Conservation (phyloP, 164 flowering plant genomes). For the Nelumbo lutea region DNA sequence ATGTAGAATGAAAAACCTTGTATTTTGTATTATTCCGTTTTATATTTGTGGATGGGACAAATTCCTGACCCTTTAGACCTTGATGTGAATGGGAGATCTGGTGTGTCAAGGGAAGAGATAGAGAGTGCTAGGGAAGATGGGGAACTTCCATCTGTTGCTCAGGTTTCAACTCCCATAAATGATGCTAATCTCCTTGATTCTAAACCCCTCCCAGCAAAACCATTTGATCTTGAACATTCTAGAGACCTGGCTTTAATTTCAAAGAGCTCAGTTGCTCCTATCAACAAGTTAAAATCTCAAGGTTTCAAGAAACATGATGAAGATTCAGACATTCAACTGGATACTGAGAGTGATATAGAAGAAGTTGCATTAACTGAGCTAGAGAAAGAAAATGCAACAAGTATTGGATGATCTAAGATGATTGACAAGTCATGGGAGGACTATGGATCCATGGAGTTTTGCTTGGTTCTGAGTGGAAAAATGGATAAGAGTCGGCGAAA, state of each 20-base stretch:
- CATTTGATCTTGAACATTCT: conserved; percentile 43
- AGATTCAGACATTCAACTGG: conserved; percentile 58
- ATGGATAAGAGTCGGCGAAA: conserved; percentile 25
- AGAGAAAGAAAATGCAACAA: conserved; percentile 34
- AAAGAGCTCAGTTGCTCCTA: conserved; percentile 47
- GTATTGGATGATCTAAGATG: conserved; percentile 13
- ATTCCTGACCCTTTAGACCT: conserved; percentile 34
- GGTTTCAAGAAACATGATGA: conserved; percentile 68
- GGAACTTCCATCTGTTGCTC: conserved; percentile 72
- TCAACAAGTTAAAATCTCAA: conserved; percentile 41
- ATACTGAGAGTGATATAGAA: conserved; percentile 67
- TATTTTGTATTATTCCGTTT: too few relatives aligned
- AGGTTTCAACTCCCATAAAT: conserved; percentile 26
- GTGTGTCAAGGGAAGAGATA: conserved; percentile 46
- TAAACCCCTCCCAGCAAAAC: conserved; percentile 28
- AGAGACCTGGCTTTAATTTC: conserved; percentile 54
- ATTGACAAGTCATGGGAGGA: conserved; percentile 50
- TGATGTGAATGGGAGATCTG: conserved; percentile 38
- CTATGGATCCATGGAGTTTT: conserved; percentile 49
- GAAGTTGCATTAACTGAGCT: conserved; percentile 40
- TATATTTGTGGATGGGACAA: conserved; percentile 20
- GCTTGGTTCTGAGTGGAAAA: conserved; percentile 48
- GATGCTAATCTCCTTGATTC: conserved; percentile 11
- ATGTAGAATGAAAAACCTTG: too few relatives aligned
- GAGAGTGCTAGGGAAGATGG: conserved; percentile 84